These are phyloP conservation scores for Platismatia glauca DNA, from an alignment of 495 filamentous ascomycete species.

Conservation along the genomic window DNA sequence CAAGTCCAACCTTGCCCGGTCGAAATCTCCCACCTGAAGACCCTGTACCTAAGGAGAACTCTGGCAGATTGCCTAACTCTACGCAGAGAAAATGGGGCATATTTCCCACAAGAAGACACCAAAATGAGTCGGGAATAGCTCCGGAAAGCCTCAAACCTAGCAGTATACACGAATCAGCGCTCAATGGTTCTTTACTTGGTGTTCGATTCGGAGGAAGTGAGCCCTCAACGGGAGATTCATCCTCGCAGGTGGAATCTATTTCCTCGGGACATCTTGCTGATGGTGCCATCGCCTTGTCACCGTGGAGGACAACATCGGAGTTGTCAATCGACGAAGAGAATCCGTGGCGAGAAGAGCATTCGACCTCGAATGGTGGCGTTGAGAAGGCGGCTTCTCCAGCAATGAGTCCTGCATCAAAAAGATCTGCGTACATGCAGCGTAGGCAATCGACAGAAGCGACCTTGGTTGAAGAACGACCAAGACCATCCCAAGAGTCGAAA, in stretches of 20 bases:
- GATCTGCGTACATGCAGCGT: background rate
- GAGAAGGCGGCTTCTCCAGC: background rate
- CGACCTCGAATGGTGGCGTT: background rate
- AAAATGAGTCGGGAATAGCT: background rate
- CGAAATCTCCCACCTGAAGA: background rate
- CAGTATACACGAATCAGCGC: background rate
- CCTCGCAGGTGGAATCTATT: background rate
- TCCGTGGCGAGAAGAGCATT: conserved; percentile 12
- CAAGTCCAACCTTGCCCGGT: background rate
- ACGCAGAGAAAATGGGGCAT: background rate
- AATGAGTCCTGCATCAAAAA: background rate
- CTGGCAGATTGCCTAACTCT: background rate
- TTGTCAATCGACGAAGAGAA: conserved; percentile 12
- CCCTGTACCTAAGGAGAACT: background rate
- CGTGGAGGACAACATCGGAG: conserved; percentile 1
- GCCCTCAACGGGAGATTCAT: background rate
- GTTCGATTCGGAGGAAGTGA: background rate
- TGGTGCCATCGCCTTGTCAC: background rate
- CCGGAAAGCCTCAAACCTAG: background rate
- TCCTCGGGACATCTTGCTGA: background rate
- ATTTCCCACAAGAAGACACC: background rate
- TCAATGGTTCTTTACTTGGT: background rate
- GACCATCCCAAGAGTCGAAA: background rate
- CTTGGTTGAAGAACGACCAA: background rate
- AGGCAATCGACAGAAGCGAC: background rate